Conservation (phyloP, 345 rosid genomes). For the rapeseed (Brassica napus) region DNA sequence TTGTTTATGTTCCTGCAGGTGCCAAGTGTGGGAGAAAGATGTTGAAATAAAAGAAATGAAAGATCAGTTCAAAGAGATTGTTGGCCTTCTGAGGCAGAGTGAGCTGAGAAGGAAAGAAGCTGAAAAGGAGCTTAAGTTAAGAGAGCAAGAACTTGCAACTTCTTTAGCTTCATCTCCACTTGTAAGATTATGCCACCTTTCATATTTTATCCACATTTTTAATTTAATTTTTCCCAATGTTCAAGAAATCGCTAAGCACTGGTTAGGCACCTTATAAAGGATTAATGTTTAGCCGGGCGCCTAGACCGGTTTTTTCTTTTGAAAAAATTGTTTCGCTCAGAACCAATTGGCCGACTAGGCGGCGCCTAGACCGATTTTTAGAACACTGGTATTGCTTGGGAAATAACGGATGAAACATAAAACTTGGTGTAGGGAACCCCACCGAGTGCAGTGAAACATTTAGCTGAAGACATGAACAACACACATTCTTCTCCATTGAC, state of each 20-base stretch:
- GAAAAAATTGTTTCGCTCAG: too few species aligned
- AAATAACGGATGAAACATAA: not conserved
- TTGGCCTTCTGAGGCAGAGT: constrained; percentile 69
- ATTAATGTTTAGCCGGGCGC: not conserved
- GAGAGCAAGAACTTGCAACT: constrained; percentile 72
- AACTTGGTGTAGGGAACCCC: constrained; percentile 55
- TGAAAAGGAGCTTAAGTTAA: constrained; percentile 75
- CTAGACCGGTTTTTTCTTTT: too few species aligned
- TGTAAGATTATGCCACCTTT: constrained; percentile 42
- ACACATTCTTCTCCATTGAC: constrained; percentile 65
- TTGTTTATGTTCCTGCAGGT: constrained; percentile 18
- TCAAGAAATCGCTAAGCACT: not conserved
- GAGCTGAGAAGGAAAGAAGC: constrained; percentile 76
- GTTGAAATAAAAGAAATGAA: constrained; percentile 90
- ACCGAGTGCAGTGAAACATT: constrained; percentile 62
- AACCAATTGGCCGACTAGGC: too few species aligned
- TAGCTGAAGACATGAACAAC: constrained; percentile 54
- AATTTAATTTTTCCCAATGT: not conserved
- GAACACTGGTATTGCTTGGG: not conserved
- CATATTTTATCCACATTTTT: not conserved
- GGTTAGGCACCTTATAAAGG: not conserved
- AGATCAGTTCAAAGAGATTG: constrained; percentile 90
- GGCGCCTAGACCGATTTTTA: not conserved
- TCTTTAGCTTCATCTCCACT: constrained; percentile 66
- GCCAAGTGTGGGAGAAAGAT: constrained; percentile 93